Percentiles rank a stretch among this genome's conserved stretches.
Evolutionary conservation across 1,139 yeast genomes (phyloP).

Genomic region (Saccharomyces hybrid): DNA sequence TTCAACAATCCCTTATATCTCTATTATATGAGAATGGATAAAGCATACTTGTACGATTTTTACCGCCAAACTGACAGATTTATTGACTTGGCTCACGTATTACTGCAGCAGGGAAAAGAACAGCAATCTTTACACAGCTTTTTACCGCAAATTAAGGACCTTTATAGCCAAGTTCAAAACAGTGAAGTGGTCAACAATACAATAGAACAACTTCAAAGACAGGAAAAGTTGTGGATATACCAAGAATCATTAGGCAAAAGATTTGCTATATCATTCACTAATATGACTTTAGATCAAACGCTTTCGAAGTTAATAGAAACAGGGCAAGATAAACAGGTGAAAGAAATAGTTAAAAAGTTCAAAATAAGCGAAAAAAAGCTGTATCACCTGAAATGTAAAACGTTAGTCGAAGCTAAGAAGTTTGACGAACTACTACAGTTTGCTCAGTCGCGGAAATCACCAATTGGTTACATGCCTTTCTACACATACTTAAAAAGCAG

Average conservation of each 20-base stretch:
- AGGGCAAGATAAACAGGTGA: slow-evolving; percentile 54
- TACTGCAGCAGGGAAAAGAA: slow-evolving; percentile 28
- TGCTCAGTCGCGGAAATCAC: slow-evolving; percentile 48
- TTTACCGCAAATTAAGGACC: slow-evolving; percentile 28
- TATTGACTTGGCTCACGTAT: slow-evolving; percentile 39
- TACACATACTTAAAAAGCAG: slow-evolving; percentile 27
- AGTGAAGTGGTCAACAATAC: slow-evolving; percentile 26
- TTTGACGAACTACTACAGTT: slow-evolving; percentile 55
- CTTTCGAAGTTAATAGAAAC: slow-evolving; percentile 46
- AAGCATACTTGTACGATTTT: slow-evolving; percentile 42
- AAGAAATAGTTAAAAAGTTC: slow-evolving; percentile 51
- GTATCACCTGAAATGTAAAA: slow-evolving; percentile 55
- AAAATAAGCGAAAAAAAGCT: slow-evolving; percentile 56
- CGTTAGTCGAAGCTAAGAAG: slow-evolving; percentile 44
- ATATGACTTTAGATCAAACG: slow-evolving; percentile 50
- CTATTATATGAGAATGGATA: slow-evolving; percentile 33
- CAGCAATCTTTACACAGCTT: slow-evolving; percentile 16
- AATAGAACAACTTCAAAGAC: slow-evolving; percentile 39
- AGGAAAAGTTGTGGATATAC: slow-evolving; percentile 43
- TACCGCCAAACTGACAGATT: slow-evolving; percentile 55
- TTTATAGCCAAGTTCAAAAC: slow-evolving; percentile 22
- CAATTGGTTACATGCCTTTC: slow-evolving; percentile 68
- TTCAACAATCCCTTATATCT: slow-evolving; percentile 41
- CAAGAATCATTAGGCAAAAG: slow-evolving; percentile 50
- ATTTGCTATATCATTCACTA: slow-evolving; percentile 49